phyloP scores from a whole-genome alignment of 129 eudicot species.

The Tagetes erecta region DNA sequence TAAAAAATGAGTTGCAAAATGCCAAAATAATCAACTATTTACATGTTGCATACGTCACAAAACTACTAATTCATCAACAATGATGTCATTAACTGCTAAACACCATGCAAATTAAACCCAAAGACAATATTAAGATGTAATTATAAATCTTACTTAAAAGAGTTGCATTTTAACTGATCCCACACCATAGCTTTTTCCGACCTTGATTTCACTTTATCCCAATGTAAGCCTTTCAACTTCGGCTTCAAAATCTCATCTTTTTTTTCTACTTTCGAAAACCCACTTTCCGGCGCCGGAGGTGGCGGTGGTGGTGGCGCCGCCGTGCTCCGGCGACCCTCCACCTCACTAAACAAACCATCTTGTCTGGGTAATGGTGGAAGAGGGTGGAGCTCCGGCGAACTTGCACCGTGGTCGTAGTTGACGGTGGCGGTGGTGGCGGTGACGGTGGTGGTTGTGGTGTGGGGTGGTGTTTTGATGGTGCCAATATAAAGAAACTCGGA shows the following conservation, averaged over 20 bases:
- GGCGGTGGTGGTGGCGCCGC: slow-evolving; percentile 54
- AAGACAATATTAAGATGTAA: not conserved
- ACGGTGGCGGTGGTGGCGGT: not conserved
- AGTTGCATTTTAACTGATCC: slow-evolving; percentile 60
- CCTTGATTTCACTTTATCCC: slow-evolving; percentile 66
- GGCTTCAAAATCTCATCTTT: slow-evolving; percentile 47
- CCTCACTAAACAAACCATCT: slow-evolving; percentile 15
- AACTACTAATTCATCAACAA: not conserved
- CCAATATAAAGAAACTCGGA: slow-evolving; percentile 80
- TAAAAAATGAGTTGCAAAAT: too few relatives aligned
- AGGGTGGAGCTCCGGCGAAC: slow-evolving; percentile 93
- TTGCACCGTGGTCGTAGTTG: slow-evolving; percentile 38
- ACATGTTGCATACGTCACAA: not conserved
- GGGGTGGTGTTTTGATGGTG: slow-evolving; percentile 34
- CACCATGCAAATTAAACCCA: slow-evolving; percentile 1
- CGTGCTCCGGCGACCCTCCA: slow-evolving; percentile 26
- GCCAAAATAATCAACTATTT: not conserved
- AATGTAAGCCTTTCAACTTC: slow-evolving; percentile 57
- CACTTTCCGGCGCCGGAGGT: slow-evolving; percentile 32
- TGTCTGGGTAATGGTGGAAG: slow-evolving; percentile 83
- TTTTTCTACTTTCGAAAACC: slow-evolving; percentile 11
- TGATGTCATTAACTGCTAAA: not conserved
- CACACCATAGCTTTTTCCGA: slow-evolving; percentile 64
- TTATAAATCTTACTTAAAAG: slow-evolving; percentile 53
- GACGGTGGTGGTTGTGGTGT: slow-evolving; percentile 19